Base-by-base conservation (phyloP, 1,284 basidiomycete genomes). In the Puccinia coronata region DNA sequence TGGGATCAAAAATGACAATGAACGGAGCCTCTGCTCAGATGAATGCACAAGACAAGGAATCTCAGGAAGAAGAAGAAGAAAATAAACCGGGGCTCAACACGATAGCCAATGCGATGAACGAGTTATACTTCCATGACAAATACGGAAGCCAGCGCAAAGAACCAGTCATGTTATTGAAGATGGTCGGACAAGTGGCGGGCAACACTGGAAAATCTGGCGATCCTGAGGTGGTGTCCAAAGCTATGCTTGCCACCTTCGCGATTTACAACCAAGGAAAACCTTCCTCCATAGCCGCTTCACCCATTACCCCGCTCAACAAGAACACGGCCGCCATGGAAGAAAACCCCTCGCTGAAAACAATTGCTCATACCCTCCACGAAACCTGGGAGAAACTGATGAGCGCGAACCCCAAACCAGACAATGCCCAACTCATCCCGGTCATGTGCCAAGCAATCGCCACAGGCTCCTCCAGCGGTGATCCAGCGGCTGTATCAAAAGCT, bases 111-210 rank as follows among this genome's bases (percentile, higher is more conserved):
- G 67, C 77, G n/a, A 28, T 57, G 6, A 79, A 59, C 18, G 51
- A 79, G 65, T 23, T 79, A 2, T 71, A 79, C 55, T 70, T 70
- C 31, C 55, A 79, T 31, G 53, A 71, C 18, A 71, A 71, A 41
- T 59, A 69, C n/a, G 55, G 34, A 53, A 47, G 41, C 25, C 41
- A 25, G 28, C 25, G 34, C 8, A 39, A 69, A 39, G 63, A 70
- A 16, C 67, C 76, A 16, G 25, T 36, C 0, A 36, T 41, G 25
- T 39, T 79, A 11, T 47, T 79, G 23, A 51, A 47, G 36, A 28
- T 70, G 28, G 25, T 57, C 41, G 76, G 76, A n/a, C 65, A 79
- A 28, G 65, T 51, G 14, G 76, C 51, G 2, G 76, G 31, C n/a
- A 57, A 4, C n/a, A 36, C 36, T 43, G 49, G 61, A 5, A 53